Percentiles rank a stretch among this genome's conserved stretches.
Evolutionary conservation across 83 land plant species (phyloP).

Genomic region (Thuja plicata): DNA sequence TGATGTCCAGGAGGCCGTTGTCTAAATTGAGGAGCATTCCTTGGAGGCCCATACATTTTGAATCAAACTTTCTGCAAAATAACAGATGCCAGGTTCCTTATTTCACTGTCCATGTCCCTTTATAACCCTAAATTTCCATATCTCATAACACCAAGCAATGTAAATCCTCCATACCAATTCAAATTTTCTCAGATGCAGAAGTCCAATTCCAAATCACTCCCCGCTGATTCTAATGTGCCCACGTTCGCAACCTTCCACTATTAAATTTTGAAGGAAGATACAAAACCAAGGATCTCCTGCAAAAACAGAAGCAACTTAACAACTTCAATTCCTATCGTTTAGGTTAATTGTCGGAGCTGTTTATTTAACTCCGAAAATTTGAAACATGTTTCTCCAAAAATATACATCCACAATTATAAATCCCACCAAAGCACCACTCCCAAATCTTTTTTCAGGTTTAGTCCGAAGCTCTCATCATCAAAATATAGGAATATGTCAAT

Average conservation of each 20-base stretch:
- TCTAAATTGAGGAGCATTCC: conserved; percentile 9
- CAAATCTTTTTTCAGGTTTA: background rate
- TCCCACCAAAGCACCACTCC: background rate
- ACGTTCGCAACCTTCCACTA: background rate
- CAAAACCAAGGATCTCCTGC: background rate
- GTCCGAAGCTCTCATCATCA: background rate
- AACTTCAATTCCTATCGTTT: background rate
- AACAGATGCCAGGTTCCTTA: background rate
- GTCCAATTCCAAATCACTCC: background rate
- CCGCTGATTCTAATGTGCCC: background rate
- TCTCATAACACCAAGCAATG: background rate
- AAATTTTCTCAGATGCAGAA: background rate
- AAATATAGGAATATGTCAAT: too few species aligned
- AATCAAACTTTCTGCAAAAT: conserved; percentile 1
- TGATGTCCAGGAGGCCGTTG: conserved; percentile 9
- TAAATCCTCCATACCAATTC: background rate
- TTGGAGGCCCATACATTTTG: conserved; percentile 5
- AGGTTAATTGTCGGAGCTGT: background rate
- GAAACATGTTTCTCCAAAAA: background rate
- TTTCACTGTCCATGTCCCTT: background rate
- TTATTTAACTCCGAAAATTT: background rate
- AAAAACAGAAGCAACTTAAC: background rate
- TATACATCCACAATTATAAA: background rate
- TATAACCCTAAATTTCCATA: background rate
- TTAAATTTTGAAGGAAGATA: background rate